Percentiles rank a stretch among this genome's conserved stretches.
Conservation (phyloP, 345 rosid species). For the Eucalyptus tenuipes region DNA sequence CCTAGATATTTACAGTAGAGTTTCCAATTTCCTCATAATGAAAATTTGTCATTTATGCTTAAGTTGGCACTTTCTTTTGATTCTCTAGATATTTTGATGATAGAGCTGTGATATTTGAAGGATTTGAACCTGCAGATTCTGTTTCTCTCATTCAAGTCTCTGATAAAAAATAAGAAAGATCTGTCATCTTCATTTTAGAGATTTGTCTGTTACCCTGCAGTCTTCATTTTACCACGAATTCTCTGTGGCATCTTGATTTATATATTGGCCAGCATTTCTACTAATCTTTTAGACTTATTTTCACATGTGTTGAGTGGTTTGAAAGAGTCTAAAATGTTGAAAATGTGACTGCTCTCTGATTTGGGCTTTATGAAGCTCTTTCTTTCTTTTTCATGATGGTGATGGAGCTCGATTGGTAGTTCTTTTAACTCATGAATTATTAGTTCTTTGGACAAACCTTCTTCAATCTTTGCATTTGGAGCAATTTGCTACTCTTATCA, state of each 20-base stretch:
- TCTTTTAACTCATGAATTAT: background rate
- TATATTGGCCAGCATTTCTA: background rate
- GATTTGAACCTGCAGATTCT: background rate
- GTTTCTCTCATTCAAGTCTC: background rate
- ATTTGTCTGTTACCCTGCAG: background rate
- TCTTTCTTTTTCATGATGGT: background rate
- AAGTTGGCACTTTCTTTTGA: background rate
- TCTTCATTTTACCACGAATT: background rate
- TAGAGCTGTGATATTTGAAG: background rate
- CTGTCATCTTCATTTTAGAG: background rate
- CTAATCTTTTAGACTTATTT: background rate
- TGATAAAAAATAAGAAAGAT: background rate
- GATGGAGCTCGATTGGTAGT: background rate
- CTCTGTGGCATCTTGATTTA: background rate
- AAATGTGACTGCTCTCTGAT: background rate
- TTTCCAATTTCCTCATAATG: background rate
- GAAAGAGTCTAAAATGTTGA: background rate
- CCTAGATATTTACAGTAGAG: background rate
- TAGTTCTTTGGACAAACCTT: background rate
- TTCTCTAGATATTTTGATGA: background rate
- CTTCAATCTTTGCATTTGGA: background rate
- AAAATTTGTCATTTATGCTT: background rate
- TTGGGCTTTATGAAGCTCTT: background rate
- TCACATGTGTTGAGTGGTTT: background rate
- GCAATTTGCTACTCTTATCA: background rate